Conservation (phyloP, 805 yeast genomes). For the Candida endomychidarum region DNA sequence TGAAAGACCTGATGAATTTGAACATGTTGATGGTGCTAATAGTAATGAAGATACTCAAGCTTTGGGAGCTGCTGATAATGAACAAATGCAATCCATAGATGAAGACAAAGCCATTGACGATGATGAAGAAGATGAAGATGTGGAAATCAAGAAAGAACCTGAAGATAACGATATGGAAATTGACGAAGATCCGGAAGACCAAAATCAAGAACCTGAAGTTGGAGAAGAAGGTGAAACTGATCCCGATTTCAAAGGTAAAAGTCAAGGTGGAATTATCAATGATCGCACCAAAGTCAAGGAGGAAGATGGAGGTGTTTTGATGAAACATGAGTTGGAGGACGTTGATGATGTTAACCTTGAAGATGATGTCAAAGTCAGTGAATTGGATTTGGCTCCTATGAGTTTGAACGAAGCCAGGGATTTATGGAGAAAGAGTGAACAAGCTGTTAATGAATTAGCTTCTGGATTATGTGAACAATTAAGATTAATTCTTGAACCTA, state of each 20-base stretch:
- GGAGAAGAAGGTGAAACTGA: conserved; percentile 31
- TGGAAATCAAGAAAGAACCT: conserved; percentile 30
- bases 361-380: conserved; percentile 20
- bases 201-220: conserved; percentile 21
- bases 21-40: conserved; percentile 78
- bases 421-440: conserved; percentile 81
- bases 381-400: conserved; percentile 42
- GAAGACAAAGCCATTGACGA: conserved; percentile 84
- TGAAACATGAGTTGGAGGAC: conserved; percentile 22
- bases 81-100: conserved; percentile 72
- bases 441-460: conserved; percentile 83
- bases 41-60: conserved; percentile 86
- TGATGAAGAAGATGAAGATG: conserved; percentile 35
- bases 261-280: conserved; percentile 51
- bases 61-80: conserved; percentile 82
- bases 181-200: too few species aligned
- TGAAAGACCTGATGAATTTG: conserved; percentile 81
- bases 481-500: conserved; percentile 90
- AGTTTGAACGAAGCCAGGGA: conserved; percentile 65
- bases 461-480: conserved; percentile 89
- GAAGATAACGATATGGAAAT: conserved; percentile 27
- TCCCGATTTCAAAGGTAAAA: conserved; percentile 46
- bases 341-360: conserved; percentile 18
- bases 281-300: conserved; percentile 40
- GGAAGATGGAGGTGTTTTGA: conserved; percentile 24